phyloP scores from a whole-genome alignment of 2,329 filamentous ascomycete genomes.

The Aspergillus bombycis region DNA sequence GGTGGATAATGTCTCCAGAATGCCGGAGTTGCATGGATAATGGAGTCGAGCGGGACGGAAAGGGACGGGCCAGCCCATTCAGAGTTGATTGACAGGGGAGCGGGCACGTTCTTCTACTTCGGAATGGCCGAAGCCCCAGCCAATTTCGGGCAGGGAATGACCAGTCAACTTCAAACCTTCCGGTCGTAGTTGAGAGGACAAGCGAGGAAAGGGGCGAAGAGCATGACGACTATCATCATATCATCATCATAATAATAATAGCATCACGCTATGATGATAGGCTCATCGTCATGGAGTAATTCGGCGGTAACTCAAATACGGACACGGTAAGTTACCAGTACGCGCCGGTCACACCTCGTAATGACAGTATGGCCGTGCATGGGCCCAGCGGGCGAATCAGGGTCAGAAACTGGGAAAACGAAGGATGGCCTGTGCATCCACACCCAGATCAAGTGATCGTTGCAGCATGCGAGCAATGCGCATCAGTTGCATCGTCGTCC shows the following conservation, averaged over 20 bases:
- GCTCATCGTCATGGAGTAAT: constrained; percentile 11
- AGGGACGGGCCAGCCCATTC: constrained; percentile 37
- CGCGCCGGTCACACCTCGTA: constrained; percentile 25
- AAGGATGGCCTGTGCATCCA: constrained; percentile 32
- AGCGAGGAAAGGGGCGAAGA: neutral
- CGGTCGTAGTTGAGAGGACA: neutral
- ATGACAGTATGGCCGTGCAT: constrained; percentile 20
- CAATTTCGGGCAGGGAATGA: constrained; percentile 11
- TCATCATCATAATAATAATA: neutral
- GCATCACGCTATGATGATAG: constrained; percentile 6
- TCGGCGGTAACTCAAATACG: constrained; percentile 33
- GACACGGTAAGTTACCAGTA: constrained; percentile 34
- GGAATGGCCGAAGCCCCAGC: constrained; percentile 16
- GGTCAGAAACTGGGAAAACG: constrained; percentile 13
- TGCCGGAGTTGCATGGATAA: constrained; percentile 11
- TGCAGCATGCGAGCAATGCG: constrained; percentile 57
- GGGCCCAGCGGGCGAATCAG: constrained; percentile 4
- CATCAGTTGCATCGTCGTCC: constrained; percentile 32
- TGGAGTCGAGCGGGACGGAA: constrained; percentile 38
- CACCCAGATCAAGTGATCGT: constrained; percentile 62
- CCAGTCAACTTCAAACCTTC: constrained; percentile 9
- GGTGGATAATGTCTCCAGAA: constrained; percentile 7
- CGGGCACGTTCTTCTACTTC: constrained; percentile 12
- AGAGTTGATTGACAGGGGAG: constrained; percentile 20
- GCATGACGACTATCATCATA: constrained; percentile 1